Evolutionary conservation across 768 basidiomycete genomes (phyloP).

Genomic region (Tephrocybe sp.): DNA sequence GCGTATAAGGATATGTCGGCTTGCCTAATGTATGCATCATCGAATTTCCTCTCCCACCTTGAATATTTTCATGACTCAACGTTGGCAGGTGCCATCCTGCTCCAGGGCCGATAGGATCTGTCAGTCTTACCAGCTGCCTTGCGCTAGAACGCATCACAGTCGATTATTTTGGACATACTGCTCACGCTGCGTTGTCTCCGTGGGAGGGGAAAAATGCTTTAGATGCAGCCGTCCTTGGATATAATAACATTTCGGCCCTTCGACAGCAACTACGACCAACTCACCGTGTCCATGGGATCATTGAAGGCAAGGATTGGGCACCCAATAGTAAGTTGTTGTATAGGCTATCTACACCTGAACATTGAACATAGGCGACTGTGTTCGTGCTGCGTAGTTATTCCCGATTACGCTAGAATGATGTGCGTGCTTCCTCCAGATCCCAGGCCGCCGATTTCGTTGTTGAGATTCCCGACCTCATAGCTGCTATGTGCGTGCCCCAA

Average conservation of each 20-base stretch:
- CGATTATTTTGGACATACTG: conserved; percentile 73
- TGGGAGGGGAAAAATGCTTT: conserved; percentile 85
- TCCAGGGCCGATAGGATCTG: conserved; percentile 67
- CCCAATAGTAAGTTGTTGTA: conserved; percentile 55
- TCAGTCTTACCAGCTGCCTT: conserved; percentile 62
- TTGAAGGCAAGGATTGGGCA: conserved; percentile 74
- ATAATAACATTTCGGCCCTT: conserved; percentile 73
- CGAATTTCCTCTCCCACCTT: not conserved
- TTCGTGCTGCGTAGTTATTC: conserved; percentile 55
- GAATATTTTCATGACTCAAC: not conserved
- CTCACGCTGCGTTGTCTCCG: conserved; percentile 75
- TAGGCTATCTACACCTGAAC: not conserved
- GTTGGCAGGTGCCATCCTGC: conserved; percentile 73
- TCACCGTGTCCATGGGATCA: conserved; percentile 77
- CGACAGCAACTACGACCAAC: conserved; percentile 81
- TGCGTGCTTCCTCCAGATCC: conserved; percentile 27
- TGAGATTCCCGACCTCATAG: conserved; percentile 25
- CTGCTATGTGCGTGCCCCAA: conserved; percentile 74
- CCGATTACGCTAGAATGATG: conserved; percentile 75
- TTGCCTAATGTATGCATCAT: conserved; percentile 61
- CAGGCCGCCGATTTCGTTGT: too few relatives aligned
- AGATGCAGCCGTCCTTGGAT: conserved; percentile 85
- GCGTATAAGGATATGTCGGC: conserved; percentile 76
- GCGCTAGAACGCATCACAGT: conserved; percentile 59
- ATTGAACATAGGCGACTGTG: not conserved